Evolutionary conservation across 2,329 filamentous ascomycete species (phyloP).

Genomic region (Moelleriella libera): DNA sequence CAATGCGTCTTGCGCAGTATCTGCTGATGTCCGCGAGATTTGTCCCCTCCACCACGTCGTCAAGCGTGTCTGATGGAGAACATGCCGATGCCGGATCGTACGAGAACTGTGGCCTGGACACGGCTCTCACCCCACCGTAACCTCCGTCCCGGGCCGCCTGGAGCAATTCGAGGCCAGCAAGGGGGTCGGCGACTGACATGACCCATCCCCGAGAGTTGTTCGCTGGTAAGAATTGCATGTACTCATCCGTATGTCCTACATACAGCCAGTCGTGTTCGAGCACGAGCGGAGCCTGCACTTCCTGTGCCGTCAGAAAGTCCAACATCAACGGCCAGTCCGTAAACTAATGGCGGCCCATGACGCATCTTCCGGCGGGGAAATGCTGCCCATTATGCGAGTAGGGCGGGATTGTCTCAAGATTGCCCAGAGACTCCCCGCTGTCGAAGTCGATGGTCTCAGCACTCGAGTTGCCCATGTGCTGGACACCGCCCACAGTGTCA

Average conservation of each 20-base stretch:
- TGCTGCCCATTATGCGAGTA: slow-evolving; percentile 7
- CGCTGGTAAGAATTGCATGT: slow-evolving; percentile 14
- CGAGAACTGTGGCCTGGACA: background rate
- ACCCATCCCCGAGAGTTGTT: slow-evolving; percentile 12
- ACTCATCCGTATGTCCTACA: slow-evolving; percentile 14
- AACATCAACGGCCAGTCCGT: slow-evolving; percentile 8
- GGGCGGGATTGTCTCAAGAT: slow-evolving; percentile 24
- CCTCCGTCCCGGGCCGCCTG: slow-evolving; percentile 8
- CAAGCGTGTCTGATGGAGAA: background rate
- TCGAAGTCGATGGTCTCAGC: background rate
- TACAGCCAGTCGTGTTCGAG: slow-evolving; percentile 14
- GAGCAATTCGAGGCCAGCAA: slow-evolving; percentile 11
- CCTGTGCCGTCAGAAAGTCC: slow-evolving; percentile 16
- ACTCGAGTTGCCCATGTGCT: slow-evolving; percentile 6
- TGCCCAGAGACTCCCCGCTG: slow-evolving; percentile 13
- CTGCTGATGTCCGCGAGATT: slow-evolving; percentile 1
- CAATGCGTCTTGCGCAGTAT: slow-evolving; percentile 6
- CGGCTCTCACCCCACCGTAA: slow-evolving; percentile 7
- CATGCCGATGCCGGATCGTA: background rate
- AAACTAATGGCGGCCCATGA: slow-evolving; percentile 7
- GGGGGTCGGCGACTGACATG: slow-evolving; percentile 10
- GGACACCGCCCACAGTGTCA: slow-evolving; percentile 16
- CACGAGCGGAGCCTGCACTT: slow-evolving; percentile 16
- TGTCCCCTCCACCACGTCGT: background rate
- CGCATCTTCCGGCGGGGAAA: slow-evolving; percentile 10